Evolutionary conservation across 345 rosid genomes (phyloP).

Genomic region (Lepidium sativum): DNA sequence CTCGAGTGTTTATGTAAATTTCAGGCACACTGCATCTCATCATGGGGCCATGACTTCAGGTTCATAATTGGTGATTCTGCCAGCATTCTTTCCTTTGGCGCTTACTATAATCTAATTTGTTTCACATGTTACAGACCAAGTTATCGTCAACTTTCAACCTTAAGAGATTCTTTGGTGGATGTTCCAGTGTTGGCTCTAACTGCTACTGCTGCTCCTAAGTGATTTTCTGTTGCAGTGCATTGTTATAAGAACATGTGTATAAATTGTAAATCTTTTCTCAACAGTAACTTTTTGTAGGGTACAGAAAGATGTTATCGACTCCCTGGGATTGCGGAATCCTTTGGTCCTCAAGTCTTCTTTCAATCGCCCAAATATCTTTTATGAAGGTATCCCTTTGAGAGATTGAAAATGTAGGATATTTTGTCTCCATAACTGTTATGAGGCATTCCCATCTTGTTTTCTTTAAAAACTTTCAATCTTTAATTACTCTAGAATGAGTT

Average conservation of each 20-base stretch:
- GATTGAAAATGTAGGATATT: neutral
- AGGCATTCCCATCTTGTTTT: neutral
- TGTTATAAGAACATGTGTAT: neutral
- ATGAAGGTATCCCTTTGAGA: constrained; percentile 59
- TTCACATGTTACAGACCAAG: constrained; percentile 48
- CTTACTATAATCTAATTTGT: neutral
- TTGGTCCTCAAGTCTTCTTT: constrained; percentile 84
- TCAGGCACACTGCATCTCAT: constrained; percentile 96
- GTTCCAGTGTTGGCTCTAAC: constrained; percentile 88
- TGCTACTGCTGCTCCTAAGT: constrained; percentile 97
- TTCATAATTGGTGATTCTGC: constrained; percentile 25
- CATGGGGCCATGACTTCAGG: constrained; percentile 99
- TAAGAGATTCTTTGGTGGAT: constrained; percentile 63
- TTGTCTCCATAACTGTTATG: neutral
- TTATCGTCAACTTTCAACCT: constrained; percentile 80
- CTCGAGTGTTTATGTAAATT: constrained; percentile 20
- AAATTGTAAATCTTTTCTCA: neutral
- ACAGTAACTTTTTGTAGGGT: constrained; percentile 49
- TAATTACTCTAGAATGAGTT: neutral
- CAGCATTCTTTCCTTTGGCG: neutral
- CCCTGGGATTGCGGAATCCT: constrained; percentile 68
- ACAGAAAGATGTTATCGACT: constrained; percentile 76
- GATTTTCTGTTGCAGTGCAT: constrained; percentile 17
- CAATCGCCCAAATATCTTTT: constrained; percentile 85
- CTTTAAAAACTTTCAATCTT: neutral